A percentile compares a stretch with the other conserved stretches of the same genome.
phyloP scores from a whole-genome alignment of 768 basidiomycete species.

The Collybia mongolica region DNA sequence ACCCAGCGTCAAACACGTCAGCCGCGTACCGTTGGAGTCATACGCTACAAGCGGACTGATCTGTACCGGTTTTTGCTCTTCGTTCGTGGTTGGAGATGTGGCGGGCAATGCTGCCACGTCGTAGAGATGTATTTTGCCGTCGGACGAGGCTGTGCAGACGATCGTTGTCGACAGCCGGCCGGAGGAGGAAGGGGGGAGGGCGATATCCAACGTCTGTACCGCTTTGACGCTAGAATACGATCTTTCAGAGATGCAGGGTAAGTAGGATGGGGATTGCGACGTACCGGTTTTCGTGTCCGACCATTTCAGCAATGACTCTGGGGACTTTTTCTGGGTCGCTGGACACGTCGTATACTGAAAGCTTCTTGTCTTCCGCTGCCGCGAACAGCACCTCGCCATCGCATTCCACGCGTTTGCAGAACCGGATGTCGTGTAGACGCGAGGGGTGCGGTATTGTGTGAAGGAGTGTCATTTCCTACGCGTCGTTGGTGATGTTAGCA shows the following conservation, averaged over 20 bases:
- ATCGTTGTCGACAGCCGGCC: conserved; percentile 51
- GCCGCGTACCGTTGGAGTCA: conserved; percentile 20
- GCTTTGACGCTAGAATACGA: conserved; percentile 67
- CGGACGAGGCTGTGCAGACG: conserved; percentile 82
- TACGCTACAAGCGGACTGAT: conserved; percentile 17
- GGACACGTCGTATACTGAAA: conserved; percentile 71
- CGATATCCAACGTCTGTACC: conserved; percentile 62
- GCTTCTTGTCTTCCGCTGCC: conserved; percentile 87
- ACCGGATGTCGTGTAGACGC: conserved; percentile 82
- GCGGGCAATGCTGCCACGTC: conserved; percentile 57
- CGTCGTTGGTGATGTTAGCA: not conserved
- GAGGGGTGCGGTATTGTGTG: conserved; percentile 75
- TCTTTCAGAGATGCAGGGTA: not conserved
- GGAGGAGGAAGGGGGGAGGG: conserved; percentile 42
- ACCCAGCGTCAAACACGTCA: conserved; percentile 28
- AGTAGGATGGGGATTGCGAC: conserved; percentile 17
- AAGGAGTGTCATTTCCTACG: conserved; percentile 76
- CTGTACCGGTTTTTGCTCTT: conserved; percentile 12
- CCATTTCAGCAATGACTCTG: conserved; percentile 63
- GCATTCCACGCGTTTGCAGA: conserved; percentile 59
- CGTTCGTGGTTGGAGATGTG: not conserved
- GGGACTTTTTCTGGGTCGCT: conserved; percentile 45
- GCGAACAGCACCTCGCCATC: conserved; percentile 73
- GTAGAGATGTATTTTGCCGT: conserved; percentile 80
- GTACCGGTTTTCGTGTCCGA: conserved; percentile 87